phyloP scores from a whole-genome alignment of 176 grass and related monocot species.

The Oropetium thomaeum region DNA sequence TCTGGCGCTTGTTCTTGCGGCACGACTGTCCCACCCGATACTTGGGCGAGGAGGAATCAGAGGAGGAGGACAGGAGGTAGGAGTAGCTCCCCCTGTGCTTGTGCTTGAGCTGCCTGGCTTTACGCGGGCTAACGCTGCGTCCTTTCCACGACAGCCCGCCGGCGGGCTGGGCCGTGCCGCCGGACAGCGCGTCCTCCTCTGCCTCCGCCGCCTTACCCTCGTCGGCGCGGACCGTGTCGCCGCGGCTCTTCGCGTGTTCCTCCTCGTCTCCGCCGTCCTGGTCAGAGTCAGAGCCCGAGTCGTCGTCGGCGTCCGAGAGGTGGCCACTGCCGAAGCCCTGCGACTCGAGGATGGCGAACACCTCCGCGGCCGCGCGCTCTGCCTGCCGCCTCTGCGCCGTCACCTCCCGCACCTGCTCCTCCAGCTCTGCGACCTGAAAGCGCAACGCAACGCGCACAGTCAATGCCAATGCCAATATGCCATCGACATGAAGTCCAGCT shows the following conservation, averaged over 20 bases:
- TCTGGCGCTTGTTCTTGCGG: conserved; percentile 68
- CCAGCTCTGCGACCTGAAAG: conserved; percentile 76
- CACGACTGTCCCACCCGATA: conserved; percentile 87
- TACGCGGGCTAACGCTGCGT: conserved; percentile 61
- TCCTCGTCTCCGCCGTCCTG: conserved; percentile 24
- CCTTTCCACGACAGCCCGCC: conserved; percentile 89
- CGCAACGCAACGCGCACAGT: background rate
- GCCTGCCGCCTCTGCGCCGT: conserved; percentile 67
- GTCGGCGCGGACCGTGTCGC: background rate
- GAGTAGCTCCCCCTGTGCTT: conserved; percentile 44
- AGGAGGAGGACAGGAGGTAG: conserved; percentile 38
- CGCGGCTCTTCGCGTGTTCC: background rate
- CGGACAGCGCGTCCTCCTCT: conserved; percentile 42
- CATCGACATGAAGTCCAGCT: background rate
- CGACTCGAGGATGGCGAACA: conserved; percentile 54
- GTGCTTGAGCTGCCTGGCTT: conserved; percentile 62
- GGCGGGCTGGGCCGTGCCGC: conserved; percentile 42
- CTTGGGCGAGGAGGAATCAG: conserved; percentile 69
- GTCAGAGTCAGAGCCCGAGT: conserved; percentile 49
- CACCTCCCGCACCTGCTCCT: conserved; percentile 79
- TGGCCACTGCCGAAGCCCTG: conserved; percentile 58
- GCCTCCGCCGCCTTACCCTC: background rate
- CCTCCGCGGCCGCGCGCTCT: conserved; percentile 63
- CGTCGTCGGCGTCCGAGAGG: conserved; percentile 56
- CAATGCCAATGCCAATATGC: too few relatives aligned